Percentiles rank a stretch among this genome's conserved stretches.
Conservation (phyloP, 306 rosid genomes). For the Calophaca sinica region DNA sequence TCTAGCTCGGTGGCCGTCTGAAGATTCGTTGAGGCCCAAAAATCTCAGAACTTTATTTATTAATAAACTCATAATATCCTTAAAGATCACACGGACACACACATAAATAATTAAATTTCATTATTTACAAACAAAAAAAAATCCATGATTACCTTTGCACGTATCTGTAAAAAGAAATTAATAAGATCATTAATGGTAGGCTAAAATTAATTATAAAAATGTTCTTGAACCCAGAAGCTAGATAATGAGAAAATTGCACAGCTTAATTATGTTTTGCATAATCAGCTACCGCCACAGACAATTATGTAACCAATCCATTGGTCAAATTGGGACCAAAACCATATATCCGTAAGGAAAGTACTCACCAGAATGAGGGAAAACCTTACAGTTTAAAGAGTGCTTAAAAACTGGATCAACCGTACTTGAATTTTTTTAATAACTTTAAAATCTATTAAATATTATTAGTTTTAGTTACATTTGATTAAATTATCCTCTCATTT, state of each 20-base stretch:
- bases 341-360: background rate
- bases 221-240: background rate
- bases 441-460: too few species aligned
- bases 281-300: conserved; percentile 33
- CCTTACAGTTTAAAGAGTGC: too few species aligned
- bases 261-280: conserved; percentile 28
- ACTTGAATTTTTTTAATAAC: too few species aligned
- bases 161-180: background rate
- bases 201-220: conserved; percentile 9
- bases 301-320: conserved; percentile 23
- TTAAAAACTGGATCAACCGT: too few species aligned
- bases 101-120: too few species aligned
- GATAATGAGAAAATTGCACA: background rate
- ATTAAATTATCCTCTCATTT: too few species aligned
- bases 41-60: background rate
- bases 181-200: background rate
- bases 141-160: too few species aligned
- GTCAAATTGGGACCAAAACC: conserved; percentile 41
- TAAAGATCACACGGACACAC: too few species aligned
- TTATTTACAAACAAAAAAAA: too few species aligned
- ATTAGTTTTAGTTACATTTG: too few species aligned
- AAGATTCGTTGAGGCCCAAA: conserved; percentile 59
- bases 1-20: conserved; percentile 49
- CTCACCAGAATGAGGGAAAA: too few species aligned
- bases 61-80: too few species aligned